These are phyloP conservation scores for Scalesia atractyloides DNA, from an alignment of 129 eudicot genomes.

Conservation along the genomic window DNA sequence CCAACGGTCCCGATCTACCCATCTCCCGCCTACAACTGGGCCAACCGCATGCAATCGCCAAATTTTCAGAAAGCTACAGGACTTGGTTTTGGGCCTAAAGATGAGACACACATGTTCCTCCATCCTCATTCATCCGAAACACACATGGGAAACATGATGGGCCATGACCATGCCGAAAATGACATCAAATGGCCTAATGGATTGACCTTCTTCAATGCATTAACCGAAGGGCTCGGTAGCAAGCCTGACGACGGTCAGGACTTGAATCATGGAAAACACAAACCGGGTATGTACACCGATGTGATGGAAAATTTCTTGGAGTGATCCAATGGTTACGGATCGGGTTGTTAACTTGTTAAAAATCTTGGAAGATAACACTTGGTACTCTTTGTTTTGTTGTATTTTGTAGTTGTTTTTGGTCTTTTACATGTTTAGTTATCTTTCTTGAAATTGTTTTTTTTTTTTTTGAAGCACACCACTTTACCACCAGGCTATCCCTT, in stretches of 20 bases:
- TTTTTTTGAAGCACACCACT: too few relatives aligned
- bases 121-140: slow-evolving; percentile 77
- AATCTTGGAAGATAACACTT: slow-evolving; percentile 34
- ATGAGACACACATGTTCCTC: slow-evolving; percentile 81
- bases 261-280: slow-evolving; percentile 49
- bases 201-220: slow-evolving; percentile 66
- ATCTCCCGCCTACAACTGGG: slow-evolving; percentile 82
- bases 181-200: slow-evolving; percentile 99
- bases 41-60: slow-evolving; percentile 45
- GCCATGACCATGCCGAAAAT: slow-evolving; percentile 50
- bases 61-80: slow-evolving; percentile 57
- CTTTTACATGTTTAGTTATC: slow-evolving; percentile 8
- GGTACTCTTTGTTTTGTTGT: slow-evolving; percentile 25
- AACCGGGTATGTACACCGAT: slow-evolving; percentile 72
- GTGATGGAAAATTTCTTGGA: slow-evolving; percentile 93
- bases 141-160: slow-evolving; percentile 72
- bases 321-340: slow-evolving; percentile 27
- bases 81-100: slow-evolving; percentile 63
- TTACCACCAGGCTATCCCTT: too few relatives aligned
- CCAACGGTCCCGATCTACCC: slow-evolving; percentile 52
- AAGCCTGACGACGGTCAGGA: slow-evolving; percentile 44
- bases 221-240: slow-evolving; percentile 63
- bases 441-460: slow-evolving; percentile 1
- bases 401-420: slow-evolving; percentile 24
- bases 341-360: slow-evolving; percentile 30